These are phyloP conservation scores for Parasarocladium wereldwijsianum DNA, from an alignment of 2,329 filamentous ascomycete species.

Conservation along the genomic window DNA sequence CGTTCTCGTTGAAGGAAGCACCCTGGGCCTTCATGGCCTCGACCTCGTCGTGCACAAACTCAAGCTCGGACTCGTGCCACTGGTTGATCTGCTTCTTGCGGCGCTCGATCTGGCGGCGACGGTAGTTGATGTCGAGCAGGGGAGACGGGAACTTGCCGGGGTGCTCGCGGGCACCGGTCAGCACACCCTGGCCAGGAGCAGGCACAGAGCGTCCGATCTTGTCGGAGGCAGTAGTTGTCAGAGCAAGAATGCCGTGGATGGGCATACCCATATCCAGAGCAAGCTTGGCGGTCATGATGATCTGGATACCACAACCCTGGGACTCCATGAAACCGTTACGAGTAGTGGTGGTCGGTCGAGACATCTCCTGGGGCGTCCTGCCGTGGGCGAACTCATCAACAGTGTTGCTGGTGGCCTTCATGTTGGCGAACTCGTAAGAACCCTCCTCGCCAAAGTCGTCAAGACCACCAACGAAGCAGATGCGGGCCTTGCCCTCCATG, in stretches of 20 bases:
- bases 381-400: slow-evolving; percentile 93
- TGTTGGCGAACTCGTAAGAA: slow-evolving; percentile 99
- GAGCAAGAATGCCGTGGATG: slow-evolving; percentile 85
- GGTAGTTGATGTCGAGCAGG: slow-evolving; percentile 93
- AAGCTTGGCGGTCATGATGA: slow-evolving; percentile 95
- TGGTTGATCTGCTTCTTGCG: slow-evolving; percentile 89
- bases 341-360: slow-evolving; percentile 89
- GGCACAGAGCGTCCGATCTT: slow-evolving; percentile 98
- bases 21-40: slow-evolving; percentile 76
- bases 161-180: slow-evolving; percentile 87
- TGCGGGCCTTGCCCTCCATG: slow-evolving; percentile 90
- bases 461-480: slow-evolving; percentile 96
- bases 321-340: slow-evolving; percentile 99
- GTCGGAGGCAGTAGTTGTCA: slow-evolving; percentile 93
- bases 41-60: slow-evolving; percentile 86
- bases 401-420: slow-evolving; percentile 98
- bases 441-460: slow-evolving; percentile 99
- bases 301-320: slow-evolving; percentile 92
- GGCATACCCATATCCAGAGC: slow-evolving; percentile 97
- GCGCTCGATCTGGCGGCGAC: slow-evolving; percentile 84
- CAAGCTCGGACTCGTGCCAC: slow-evolving; percentile 89
- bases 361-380: slow-evolving; percentile 94
- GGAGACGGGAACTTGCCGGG: slow-evolving; percentile 88
- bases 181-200: slow-evolving; percentile 88
- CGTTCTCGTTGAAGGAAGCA: slow-evolving; percentile 60